Base-by-base conservation (phyloP, 495 filamentous ascomycete species). In the Cercophora scortea region DNA sequence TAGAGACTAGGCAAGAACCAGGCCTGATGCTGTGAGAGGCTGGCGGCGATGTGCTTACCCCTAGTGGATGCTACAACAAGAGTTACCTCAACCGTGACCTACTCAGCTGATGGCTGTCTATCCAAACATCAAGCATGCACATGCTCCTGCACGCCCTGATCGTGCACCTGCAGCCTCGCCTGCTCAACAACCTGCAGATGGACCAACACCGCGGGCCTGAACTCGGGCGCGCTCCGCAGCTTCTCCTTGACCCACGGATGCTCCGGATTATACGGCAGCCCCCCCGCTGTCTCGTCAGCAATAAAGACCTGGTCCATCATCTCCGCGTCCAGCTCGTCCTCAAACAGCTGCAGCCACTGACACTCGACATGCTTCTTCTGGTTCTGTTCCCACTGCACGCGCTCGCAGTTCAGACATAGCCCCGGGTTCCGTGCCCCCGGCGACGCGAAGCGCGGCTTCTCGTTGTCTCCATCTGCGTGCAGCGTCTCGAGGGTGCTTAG, bases 221-320 rank as follows among this genome's bases (percentile, higher is more conserved):
- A 54, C 45, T 54, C 38, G 11, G 52, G 52, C 25, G 52, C 52
- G 3, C 12, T 10, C 25, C 17, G 19, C 52, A 54, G 17, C 46
- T 54, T 54, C 40, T 54, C 52, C 52, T 43, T 43, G 8, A 44
- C 45, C 52, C 52, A 54, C 13, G 52, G 52, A 25, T 54, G 52
- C 10, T 43, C 39, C 4, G 32, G 8, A 36, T 54, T 35, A 33
- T 49, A 54, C 33, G 32, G 12, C 5, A 3, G 41, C 10, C 12
- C 17, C 17, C 18, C 12, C 17, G 9, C 13, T n/a, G 18, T 8
- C 18, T 18, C 47, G 39, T 17, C 18, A 19, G 17, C 18, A 6
- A 16, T 9, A 16, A 46, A 46, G 17, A 46, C 44, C 13, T 16
- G 18, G 0, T 33, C 46, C 13, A 18, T n/a, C 17, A 13, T 18